Base-by-base conservation (phyloP, 192 early-diverging fungal species). In the Podila epigama region DNA sequence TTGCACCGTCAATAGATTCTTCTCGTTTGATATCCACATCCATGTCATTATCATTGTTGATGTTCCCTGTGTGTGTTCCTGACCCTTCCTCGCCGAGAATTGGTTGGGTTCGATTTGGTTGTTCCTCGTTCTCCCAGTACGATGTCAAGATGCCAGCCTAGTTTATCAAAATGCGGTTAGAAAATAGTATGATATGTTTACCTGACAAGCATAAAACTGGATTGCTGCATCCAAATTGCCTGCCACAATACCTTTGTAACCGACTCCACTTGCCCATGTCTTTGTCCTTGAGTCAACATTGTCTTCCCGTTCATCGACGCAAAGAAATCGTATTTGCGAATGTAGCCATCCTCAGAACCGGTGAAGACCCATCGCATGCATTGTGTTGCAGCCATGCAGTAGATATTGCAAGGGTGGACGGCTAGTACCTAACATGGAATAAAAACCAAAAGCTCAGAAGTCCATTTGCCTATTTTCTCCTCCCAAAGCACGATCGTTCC, bases 251-350 rank as follows among this genome's bases (percentile, higher is more conserved):
- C 86, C 79, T 93, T 92, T 33, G 88, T 87, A 29, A 99, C 88
- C 37, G 92, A 91, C 51, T 98, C 98, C 2, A 93, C 92, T 29
- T 91, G 86, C 6, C 92, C 84, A 64, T 97, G 95, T 58, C 90
- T 79, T 63, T 99, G 98, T 9, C 83, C 89, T 62, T 90, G 91
- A 2, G 98, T 97, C 51, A 99, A 80, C 48, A 84, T 60, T 22
- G 87, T 84, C 54, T 92, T 91, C 8, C 96, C 96, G 69, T 91
- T 91, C 66, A 96, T 85, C 0, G 98, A 90, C 16, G 89, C 88
- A 61, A 90, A 88, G 68, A 97, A 95, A 67, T 99, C 96, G 83
- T 90, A 99, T 69, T 95, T 96, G 31, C 95, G 85, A 51, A 99
- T 90, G 79, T 93, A 96, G 58, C 97, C 98, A 82, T 99, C 98